Evolutionary conservation across 2,329 filamentous ascomycete species (phyloP).

Genomic region (Trichoderma sp.): DNA sequence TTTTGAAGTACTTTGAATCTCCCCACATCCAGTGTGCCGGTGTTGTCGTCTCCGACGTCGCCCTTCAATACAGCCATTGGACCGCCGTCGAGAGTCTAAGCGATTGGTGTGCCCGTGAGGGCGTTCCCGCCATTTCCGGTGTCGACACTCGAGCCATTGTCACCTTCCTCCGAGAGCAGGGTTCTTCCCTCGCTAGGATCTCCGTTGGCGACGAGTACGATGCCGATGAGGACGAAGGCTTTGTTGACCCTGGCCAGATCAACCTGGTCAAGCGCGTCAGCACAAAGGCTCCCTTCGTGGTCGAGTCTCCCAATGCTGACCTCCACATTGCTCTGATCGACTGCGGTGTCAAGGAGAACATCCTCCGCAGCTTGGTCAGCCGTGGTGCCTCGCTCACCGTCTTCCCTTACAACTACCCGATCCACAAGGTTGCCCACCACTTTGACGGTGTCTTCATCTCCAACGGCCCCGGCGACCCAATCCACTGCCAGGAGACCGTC

Average conservation of each 20-base stretch:
- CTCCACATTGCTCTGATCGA: constrained; percentile 94
- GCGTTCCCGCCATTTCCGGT: constrained; percentile 92
- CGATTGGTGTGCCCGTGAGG: constrained; percentile 95
- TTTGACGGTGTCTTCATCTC: constrained; percentile 99
- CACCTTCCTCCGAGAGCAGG: constrained; percentile 92
- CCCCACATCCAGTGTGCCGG: constrained; percentile 96
- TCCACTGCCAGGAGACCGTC: constrained; percentile 91
- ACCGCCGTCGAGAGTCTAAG: constrained; percentile 93
- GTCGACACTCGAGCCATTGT: constrained; percentile 98
- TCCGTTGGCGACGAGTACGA: constrained; percentile 97
- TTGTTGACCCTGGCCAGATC: constrained; percentile 92
- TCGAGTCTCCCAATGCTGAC: constrained; percentile 79
- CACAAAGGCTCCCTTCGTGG: constrained; percentile 97
- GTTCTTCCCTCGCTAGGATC: constrained; percentile 93
- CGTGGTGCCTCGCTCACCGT: constrained; percentile 91
- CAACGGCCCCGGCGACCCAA: constrained; percentile 97
- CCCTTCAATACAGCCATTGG: constrained; percentile 96
- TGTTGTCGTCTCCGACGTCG: constrained; percentile 94
- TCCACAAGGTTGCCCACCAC: constrained; percentile 97
- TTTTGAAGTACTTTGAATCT: constrained; percentile 97
- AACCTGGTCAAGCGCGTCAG: constrained; percentile 95
- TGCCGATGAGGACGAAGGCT: constrained; percentile 96
- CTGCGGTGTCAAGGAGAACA: constrained; percentile 99
- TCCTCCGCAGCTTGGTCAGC: constrained; percentile 88
- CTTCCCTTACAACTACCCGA: constrained; percentile 95